Evolutionary conservation across 2,329 filamentous ascomycete species (phyloP), one percentile per base, ranked within the genome.

Genomic region (Hyphodiscus sp.): DNA sequence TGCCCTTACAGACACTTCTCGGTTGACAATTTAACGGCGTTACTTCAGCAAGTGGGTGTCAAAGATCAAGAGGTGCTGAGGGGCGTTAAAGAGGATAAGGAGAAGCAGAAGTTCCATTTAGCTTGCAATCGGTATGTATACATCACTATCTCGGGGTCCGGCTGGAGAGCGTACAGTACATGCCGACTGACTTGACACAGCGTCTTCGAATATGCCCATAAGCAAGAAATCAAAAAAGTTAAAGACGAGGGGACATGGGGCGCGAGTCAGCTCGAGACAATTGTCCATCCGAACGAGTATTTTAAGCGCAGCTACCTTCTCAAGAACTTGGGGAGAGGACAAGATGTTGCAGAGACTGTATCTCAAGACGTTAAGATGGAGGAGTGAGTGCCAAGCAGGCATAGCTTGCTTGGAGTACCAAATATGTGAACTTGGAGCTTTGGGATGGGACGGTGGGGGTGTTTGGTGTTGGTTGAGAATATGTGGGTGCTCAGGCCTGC

Each of bases 271-370:
- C 76, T 96, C 43, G 92, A 97, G 71, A 97, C 92, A 0, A 95
- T 99, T 67, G 85, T 96, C 20, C 94, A 99, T 71, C 94, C 94
- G 11, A 99, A 99, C 69, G 91, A 92, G 60, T 99, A 96, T 72
- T 99, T 97, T 72, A 96, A 96, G 77, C 80, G 92, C 52, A 95
- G 91, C 68, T 97, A 90, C 70, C 66, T 95, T 62, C 74, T 99
- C 57, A 96, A 91, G 75, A 89, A 94, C 68, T 70, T 95, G 23
- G 84, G 61, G 7, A 68, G 63, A 50, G 59, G 55, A 11, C 51
- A 54, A 5, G 45, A 29, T 11, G 55, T 50, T 6, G 44, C 44
- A 4, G 82, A 77, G 57, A 61, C 67, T 26, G 69, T 72, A 20
- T 73, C 73, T 55, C 71, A 74, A 18, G 79, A 83, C 56, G 71